phyloP scores from a whole-genome alignment of 2,329 filamentous ascomycete species.

The Neodidymelliopsis sp. region DNA sequence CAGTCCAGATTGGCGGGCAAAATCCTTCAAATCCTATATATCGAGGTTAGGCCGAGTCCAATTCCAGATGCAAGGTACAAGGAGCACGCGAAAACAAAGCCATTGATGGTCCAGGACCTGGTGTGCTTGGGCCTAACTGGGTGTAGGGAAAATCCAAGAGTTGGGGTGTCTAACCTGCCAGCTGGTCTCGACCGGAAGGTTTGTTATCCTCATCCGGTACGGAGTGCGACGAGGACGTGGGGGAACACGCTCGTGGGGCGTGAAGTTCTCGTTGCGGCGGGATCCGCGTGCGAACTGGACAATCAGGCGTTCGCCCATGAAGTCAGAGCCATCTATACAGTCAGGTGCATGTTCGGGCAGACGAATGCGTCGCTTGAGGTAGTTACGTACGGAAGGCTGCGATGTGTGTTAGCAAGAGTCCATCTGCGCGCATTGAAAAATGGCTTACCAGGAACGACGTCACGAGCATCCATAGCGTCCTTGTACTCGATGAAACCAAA shows the following conservation, averaged over 20 bases:
- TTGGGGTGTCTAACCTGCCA: conserved; percentile 95
- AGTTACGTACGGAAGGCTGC: conserved; percentile 64
- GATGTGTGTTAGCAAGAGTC: conserved; percentile 32
- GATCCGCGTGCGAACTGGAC: conserved; percentile 97
- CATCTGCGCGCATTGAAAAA: conserved; percentile 19
- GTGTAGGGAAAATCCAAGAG: conserved; percentile 53
- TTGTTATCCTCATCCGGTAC: conserved; percentile 96
- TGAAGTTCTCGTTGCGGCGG: conserved; percentile 71
- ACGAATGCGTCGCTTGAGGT: not conserved
- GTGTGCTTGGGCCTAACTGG: conserved; percentile 45
- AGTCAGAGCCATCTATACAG: conserved; percentile 85
- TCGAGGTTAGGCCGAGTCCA: conserved; percentile 77
- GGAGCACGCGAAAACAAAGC: conserved; percentile 47
- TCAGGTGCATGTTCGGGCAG: conserved; percentile 23
- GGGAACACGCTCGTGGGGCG: conserved; percentile 69
- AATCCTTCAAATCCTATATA: conserved; percentile 98
- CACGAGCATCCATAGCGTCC: conserved; percentile 95
- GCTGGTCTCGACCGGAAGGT: conserved; percentile 97
- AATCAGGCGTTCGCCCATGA: conserved; percentile 96
- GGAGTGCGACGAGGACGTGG: conserved; percentile 91
- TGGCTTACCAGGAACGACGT: conserved; percentile 91
- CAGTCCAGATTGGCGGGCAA: conserved; percentile 93
- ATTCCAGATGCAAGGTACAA: conserved; percentile 44
- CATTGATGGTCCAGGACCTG: conserved; percentile 48
- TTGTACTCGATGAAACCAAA: conserved; percentile 99